Evolutionary conservation across 2,329 filamentous ascomycete species (phyloP).

Genomic region (Sarocladium strictum): DNA sequence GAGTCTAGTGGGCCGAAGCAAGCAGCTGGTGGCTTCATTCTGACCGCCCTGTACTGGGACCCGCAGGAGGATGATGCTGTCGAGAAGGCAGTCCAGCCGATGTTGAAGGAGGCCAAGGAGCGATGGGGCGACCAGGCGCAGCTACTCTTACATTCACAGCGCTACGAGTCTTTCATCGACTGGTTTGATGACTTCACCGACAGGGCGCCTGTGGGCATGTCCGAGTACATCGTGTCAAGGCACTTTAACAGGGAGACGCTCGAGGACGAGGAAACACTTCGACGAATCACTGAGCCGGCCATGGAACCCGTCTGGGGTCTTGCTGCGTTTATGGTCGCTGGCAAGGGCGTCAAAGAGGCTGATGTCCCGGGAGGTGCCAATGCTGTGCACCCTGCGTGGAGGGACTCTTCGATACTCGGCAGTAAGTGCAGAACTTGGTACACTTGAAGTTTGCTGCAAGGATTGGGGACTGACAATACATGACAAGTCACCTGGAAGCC

Average conservation of each 20-base stretch:
- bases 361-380: constrained; percentile 38
- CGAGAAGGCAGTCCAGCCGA: neutral
- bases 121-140: neutral
- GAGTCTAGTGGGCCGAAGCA: neutral
- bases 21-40: neutral
- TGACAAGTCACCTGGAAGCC: neutral
- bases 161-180: constrained; percentile 1
- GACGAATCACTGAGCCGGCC: constrained; percentile 21
- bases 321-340: constrained; percentile 31
- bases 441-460: neutral
- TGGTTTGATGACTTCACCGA: neutral
- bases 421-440: neutral
- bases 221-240: constrained; percentile 1
- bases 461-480: neutral
- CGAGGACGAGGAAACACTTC: constrained; percentile 25
- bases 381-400: constrained; percentile 46
- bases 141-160: neutral
- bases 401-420: constrained; percentile 20
- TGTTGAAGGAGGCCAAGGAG: neutral
- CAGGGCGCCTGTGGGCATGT: neutral
- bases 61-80: neutral
- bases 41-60: neutral
- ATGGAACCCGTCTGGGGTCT: constrained; percentile 9
- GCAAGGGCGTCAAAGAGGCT: constrained; percentile 37
- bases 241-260: neutral